These are phyloP conservation scores for Podospora comata DNA, from an alignment of 495 filamentous ascomycete species.

Conservation along the genomic window DNA sequence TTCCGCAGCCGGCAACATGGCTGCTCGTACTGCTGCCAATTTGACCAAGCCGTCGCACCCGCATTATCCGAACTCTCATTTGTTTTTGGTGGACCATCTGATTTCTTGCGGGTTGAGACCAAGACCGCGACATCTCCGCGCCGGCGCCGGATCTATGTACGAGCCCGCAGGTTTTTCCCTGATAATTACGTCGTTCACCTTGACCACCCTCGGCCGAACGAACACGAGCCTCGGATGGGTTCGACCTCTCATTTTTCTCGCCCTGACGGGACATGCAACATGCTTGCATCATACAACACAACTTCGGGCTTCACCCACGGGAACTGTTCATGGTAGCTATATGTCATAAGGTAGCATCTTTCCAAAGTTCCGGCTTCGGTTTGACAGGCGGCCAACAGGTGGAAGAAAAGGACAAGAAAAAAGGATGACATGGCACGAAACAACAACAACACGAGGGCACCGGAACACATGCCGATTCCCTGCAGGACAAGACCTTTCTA, in stretches of 20 bases:
- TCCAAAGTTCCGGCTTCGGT: constrained; percentile 8
- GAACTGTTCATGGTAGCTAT: background rate
- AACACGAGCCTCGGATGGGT: background rate
- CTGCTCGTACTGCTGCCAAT: background rate
- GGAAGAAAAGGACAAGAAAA: background rate
- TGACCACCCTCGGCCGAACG: background rate
- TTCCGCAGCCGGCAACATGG: background rate
- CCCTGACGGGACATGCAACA: background rate
- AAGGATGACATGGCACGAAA: too few species aligned
- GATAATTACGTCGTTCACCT: background rate
- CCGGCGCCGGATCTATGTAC: background rate
- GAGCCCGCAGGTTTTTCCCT: background rate
- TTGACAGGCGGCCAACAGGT: background rate
- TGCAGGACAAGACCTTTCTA: background rate
- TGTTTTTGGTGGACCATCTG: constrained; percentile 8
- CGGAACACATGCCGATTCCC: background rate
- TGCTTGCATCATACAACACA: background rate
- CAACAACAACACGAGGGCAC: background rate
- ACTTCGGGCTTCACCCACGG: background rate
- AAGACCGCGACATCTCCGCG: background rate
- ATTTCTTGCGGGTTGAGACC: constrained; percentile 5
- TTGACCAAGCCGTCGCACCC: background rate
- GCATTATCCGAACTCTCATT: constrained; percentile 1
- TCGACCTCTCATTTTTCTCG: background rate
- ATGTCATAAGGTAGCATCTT: constrained; percentile 4